Evolutionary conservation across 2,329 filamentous ascomycete species (phyloP), one percentile per base, ranked within the genome.

Genomic region (Nakataea oryzae): DNA sequence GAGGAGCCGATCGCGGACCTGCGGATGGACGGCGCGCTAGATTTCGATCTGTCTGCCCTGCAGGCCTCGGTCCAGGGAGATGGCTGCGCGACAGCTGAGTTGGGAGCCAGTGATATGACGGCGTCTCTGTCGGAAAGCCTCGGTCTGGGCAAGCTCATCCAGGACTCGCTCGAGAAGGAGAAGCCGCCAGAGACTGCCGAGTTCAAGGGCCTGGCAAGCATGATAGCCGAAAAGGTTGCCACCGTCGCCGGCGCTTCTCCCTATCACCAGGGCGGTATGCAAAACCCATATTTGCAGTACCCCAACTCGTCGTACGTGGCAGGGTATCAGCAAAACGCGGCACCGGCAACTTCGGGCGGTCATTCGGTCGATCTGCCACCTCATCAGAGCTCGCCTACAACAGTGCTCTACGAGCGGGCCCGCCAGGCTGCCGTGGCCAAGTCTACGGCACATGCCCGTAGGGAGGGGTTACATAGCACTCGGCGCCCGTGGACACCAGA

Each of bases 401-500:
- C 82, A 0, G 75, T 80, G 1, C 71, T 86, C 1, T 86, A 86
- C 63, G 82, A 85, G 64, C 79, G 80, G 61, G 83, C 83, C 14
- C 78, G 83, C 1, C 83, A 86, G 66, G 82, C 82, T 3, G 82
- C 82, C 0, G 76, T 84, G 0, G 81, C 81, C 7, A 84, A 84
- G 66, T 81, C 80, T 0, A 79, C 81, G 1, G 78, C 79, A 3
- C 81, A 84, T 61, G 79, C 81, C 2, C 73, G 83, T 30, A 74
- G 82, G 55, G 83, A 86, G 68, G 83, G 83, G 1, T 72, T 82
- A 2, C 81, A 84, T 66, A 85, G 82, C 1, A 85, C 83, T 2
- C 83, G 92, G 34, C 84, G 92, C 30, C 91, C 92, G 0, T 96
- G 92, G 92, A 91, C 88, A 0, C 86, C 89, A 4, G 90, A 95